Conservation (phyloP, 352 stramenopile genomes). For the Hyaloperonospora brassicae region DNA sequence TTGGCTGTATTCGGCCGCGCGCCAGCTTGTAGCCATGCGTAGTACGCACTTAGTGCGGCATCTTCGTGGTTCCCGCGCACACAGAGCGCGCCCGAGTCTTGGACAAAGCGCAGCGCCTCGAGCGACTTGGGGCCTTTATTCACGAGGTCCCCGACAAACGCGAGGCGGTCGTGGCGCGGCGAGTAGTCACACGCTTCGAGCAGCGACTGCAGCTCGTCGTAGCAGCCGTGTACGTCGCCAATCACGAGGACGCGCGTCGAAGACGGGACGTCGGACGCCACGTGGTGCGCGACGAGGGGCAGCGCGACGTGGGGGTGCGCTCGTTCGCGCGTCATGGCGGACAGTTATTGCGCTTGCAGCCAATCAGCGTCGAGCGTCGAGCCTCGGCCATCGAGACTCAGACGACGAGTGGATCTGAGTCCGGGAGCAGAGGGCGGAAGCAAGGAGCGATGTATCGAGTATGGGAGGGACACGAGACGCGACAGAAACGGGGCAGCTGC, state of each 20-base stretch:
- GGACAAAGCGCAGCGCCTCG: constrained; percentile 70
- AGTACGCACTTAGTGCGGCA: constrained; percentile 51
- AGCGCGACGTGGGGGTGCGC: constrained; percentile 47
- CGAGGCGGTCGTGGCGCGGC: constrained; percentile 48
- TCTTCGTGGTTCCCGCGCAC: constrained; percentile 83
- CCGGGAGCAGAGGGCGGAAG: too few relatives aligned
- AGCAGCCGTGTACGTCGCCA: constrained; percentile 89
- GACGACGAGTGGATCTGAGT: too few relatives aligned
- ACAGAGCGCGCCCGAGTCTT: constrained; percentile 39
- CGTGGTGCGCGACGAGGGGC: constrained; percentile 35
- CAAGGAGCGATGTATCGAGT: too few relatives aligned
- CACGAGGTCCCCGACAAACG: constrained; percentile 89
- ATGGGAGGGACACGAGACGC: too few relatives aligned
- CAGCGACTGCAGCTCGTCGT: constrained; percentile 70
- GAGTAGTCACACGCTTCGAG: constrained; percentile 40
- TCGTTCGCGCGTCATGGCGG: constrained; percentile 8
- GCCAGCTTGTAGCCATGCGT: constrained; percentile 30
- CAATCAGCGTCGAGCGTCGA: too few relatives aligned
- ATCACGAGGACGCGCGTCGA: constrained; percentile 68
- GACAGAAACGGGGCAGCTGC: too few relatives aligned
- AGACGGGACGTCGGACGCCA: constrained; percentile 25
- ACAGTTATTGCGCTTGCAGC: too few relatives aligned
- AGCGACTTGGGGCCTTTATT: constrained; percentile 88
- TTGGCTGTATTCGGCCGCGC: constrained; percentile 19
- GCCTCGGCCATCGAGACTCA: too few relatives aligned